phyloP scores from a whole-genome alignment of 2,329 filamentous ascomycete genomes.

The Alternaria consortialis region DNA sequence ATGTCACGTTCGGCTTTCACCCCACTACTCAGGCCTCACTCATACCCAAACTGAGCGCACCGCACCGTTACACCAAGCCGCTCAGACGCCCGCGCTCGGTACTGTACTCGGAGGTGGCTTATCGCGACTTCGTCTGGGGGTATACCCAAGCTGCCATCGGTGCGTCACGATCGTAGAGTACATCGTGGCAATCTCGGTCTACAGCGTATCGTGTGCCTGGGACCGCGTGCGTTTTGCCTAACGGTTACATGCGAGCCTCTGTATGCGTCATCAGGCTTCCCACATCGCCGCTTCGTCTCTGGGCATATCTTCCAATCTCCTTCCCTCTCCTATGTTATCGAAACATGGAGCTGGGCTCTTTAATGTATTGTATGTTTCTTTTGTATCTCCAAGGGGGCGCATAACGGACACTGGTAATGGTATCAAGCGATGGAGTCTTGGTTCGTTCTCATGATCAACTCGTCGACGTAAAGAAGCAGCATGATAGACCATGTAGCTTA shows the following conservation, averaged over 20 bases:
- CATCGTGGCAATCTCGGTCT: not conserved
- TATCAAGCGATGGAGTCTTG: conserved; percentile 1
- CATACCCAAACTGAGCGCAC: not conserved
- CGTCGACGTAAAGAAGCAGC: not conserved
- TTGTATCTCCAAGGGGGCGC: not conserved
- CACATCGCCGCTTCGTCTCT: not conserved
- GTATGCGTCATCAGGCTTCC: not conserved
- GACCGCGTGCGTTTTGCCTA: not conserved
- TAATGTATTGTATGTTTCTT: not conserved
- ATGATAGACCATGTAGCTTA: not conserved
- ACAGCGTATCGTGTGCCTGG: not conserved
- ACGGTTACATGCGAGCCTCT: not conserved
- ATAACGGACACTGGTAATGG: conserved; percentile 3
- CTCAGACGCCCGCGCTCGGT: not conserved
- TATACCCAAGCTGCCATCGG: not conserved
- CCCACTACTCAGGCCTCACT: not conserved
- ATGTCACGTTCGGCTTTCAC: not conserved
- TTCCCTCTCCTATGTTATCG: not conserved
- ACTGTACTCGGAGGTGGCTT: too few species aligned
- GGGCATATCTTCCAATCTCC: not conserved
- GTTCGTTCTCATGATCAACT: not conserved
- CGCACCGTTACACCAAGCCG: not conserved
- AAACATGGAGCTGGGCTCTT: not conserved
- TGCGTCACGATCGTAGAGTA: not conserved
- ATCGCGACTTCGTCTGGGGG: not conserved